Conservation (phyloP, 129 eudicot species). For the Flaveria linearis region DNA sequence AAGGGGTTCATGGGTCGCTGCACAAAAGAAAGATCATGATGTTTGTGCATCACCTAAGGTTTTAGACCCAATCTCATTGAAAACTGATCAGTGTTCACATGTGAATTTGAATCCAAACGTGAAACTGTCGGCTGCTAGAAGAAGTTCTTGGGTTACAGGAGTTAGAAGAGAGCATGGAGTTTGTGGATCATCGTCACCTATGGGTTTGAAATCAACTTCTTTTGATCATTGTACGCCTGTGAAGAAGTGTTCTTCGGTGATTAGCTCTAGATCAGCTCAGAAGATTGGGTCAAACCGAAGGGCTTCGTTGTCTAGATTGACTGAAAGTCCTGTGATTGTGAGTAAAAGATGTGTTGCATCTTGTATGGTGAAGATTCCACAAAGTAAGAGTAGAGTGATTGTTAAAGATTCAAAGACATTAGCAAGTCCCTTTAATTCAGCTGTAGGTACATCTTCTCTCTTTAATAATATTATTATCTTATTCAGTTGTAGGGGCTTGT, state of each 20-base stretch:
- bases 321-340: constrained; percentile 55
- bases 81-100: constrained; percentile 64
- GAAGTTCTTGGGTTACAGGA: constrained; percentile 77
- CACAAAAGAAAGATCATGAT: constrained; percentile 26
- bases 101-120: constrained; percentile 22
- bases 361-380: constrained; percentile 54
- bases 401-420: constrained; percentile 57
- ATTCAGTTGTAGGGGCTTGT: neutral
- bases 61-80: constrained; percentile 37
- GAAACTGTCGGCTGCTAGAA: constrained; percentile 39
- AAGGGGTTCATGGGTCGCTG: constrained; percentile 73
- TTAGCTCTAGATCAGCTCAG: constrained; percentile 39
- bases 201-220: constrained; percentile 50
- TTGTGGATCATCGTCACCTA: constrained; percentile 32
- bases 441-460: constrained; percentile 86
- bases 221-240: constrained; percentile 74
- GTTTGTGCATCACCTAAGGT: constrained; percentile 19
- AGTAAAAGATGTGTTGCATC: constrained; percentile 60
- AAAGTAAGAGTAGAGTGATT: constrained; percentile 67
- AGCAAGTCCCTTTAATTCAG: constrained; percentile 55
- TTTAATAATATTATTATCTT: neutral
- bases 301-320: constrained; percentile 44
- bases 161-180: constrained; percentile 26
- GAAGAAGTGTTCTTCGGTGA: constrained; percentile 49
- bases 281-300: constrained; percentile 53